phyloP scores from a whole-genome alignment of 805 yeast species.

The Suhomyces kilbournensis region DNA sequence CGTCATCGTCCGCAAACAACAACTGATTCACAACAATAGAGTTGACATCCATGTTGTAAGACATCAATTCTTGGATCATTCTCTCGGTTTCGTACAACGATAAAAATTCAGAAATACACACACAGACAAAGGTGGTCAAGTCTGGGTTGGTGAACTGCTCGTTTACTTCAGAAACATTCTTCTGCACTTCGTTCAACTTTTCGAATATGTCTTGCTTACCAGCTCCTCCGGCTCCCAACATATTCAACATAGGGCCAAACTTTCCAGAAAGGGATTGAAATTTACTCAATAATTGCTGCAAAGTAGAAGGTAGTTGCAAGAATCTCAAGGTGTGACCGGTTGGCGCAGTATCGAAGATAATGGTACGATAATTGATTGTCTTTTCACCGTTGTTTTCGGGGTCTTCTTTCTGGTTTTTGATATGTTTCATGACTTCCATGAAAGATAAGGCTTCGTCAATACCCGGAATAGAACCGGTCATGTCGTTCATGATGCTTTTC shows the following conservation, averaged over 20 bases:
- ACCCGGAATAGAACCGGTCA: conserved; percentile 95
- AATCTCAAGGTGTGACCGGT: conserved; percentile 97
- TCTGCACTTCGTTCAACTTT: conserved; percentile 78
- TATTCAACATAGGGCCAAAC: conserved; percentile 86
- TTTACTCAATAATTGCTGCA: conserved; percentile 82
- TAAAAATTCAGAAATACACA: conserved; percentile 94
- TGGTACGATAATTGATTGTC: conserved; percentile 61
- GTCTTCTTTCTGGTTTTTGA: conserved; percentile 62
- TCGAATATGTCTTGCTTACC: conserved; percentile 69
- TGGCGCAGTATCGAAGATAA: conserved; percentile 99
- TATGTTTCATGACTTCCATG: conserved; percentile 96
- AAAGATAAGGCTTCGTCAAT: conserved; percentile 97
- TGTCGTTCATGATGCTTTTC: conserved; percentile 75
- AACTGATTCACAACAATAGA: conserved; percentile 95
- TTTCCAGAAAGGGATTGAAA: conserved; percentile 81
- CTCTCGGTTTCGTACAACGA: conserved; percentile 97
- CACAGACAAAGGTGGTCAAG: conserved; percentile 92
- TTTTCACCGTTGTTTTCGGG: conserved; percentile 22
- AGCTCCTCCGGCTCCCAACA: conserved; percentile 76
- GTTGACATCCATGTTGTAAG: conserved; percentile 94
- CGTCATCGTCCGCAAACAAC: conserved; percentile 77
- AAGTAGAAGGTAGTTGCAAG: conserved; percentile 88
- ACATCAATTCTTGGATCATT: conserved; percentile 92
- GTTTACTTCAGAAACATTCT: conserved; percentile 81
- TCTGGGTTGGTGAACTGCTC: conserved; percentile 96